Evolutionary conservation across 345 rosid species (phyloP).

Genomic region (Theobroma cacao): DNA sequence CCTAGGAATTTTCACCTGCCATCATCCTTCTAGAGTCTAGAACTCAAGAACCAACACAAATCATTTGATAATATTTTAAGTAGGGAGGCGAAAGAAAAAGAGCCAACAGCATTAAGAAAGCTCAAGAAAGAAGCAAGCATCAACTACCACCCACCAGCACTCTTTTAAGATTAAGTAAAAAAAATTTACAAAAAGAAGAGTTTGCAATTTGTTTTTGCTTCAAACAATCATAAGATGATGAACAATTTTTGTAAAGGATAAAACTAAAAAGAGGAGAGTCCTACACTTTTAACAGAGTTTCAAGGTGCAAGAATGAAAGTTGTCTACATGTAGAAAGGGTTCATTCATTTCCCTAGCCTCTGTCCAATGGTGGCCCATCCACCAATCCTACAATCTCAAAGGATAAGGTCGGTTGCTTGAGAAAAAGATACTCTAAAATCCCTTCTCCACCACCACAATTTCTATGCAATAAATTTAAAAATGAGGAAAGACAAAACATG

Average conservation of each 20-base stretch:
- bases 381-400: not conserved
- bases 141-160: slow-evolving; percentile 2
- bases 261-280: not conserved
- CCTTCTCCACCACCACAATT: slow-evolving; percentile 6
- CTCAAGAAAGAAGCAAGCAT: not conserved
- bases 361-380: not conserved
- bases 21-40: not conserved
- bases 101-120: not conserved
- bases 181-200: not conserved
- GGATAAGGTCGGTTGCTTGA: slow-evolving; percentile 15
- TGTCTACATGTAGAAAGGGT: not conserved
- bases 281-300: slow-evolving; percentile 9
- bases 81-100: no score
- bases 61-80: not conserved
- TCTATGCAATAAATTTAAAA: not conserved
- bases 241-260: not conserved
- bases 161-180: not conserved
- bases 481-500: not conserved
- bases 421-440: slow-evolving; percentile 2
- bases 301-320: not conserved
- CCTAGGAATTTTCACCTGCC: not conserved
- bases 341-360: not conserved
- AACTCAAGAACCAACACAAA: not conserved
- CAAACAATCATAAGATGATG: slow-evolving; percentile 15
- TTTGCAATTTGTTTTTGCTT: not conserved